These are phyloP conservation scores for Bertia moriformis DNA, from an alignment of 2,329 filamentous ascomycete genomes.

Conservation along the genomic window DNA sequence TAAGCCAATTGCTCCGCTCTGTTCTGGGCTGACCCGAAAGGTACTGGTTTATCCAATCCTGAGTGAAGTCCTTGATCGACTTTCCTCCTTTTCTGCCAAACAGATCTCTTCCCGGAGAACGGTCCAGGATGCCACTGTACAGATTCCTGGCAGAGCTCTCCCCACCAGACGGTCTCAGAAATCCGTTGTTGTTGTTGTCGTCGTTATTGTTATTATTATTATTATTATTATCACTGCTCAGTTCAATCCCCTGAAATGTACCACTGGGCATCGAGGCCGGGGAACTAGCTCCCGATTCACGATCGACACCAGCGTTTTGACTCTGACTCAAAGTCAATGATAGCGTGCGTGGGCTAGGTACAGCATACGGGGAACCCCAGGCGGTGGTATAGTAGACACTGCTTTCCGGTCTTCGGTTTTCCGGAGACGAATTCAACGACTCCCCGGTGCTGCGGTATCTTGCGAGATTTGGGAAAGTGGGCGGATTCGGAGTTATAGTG, in stretches of 20 bases:
- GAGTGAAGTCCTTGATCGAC: not conserved
- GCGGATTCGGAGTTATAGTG: not conserved
- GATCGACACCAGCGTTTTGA: not conserved
- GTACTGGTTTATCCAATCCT: not conserved
- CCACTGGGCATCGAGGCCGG: not conserved
- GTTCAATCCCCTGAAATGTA: not conserved
- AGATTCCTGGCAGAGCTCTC: not conserved
- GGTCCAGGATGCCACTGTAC: not conserved
- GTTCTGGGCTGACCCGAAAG: not conserved
- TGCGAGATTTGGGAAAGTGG: not conserved
- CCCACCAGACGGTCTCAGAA: not conserved
- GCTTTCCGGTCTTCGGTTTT: not conserved
- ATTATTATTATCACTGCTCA: too few relatives aligned
- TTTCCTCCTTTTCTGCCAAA: not conserved
- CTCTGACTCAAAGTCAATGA: not conserved
- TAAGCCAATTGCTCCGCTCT: conserved; percentile 1
- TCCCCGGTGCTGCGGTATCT: not conserved
- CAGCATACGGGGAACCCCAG: conserved; percentile 1
- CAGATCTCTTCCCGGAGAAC: not conserved
- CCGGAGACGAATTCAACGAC: not conserved
- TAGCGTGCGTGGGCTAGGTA: not conserved
- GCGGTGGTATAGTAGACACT: conserved; percentile 1
- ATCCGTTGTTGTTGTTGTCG: too few relatives aligned
- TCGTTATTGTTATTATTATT: too few relatives aligned
- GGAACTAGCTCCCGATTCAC: not conserved